phyloP scores from a whole-genome alignment of 345 rosid species.

The Noccaea caerulescens region DNA sequence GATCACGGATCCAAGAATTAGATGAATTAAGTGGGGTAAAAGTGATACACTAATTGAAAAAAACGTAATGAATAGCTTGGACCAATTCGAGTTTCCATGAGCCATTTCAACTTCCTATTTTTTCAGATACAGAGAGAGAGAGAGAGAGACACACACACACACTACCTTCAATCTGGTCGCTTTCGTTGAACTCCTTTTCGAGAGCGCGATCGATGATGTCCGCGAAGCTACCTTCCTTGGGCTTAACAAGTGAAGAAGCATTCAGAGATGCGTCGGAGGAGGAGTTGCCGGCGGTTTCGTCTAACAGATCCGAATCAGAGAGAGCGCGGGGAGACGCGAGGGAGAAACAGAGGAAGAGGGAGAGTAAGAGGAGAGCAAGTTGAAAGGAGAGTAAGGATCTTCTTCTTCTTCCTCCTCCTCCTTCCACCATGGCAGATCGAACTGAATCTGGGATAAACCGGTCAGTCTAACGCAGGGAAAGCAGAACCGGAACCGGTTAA shows the following conservation, averaged over 20 bases:
- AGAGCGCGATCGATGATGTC: conserved; percentile 90
- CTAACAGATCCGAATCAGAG: conserved; percentile 39
- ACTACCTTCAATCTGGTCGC: conserved; percentile 70
- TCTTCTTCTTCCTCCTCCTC: conserved; percentile 23
- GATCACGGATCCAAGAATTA: conserved; percentile 38
- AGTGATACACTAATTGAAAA: background rate
- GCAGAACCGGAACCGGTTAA: conserved; percentile 15
- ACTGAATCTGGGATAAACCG: conserved; percentile 40
- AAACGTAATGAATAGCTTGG: no score
- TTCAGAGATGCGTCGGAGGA: conserved; percentile 35
- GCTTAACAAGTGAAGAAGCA: conserved; percentile 41
- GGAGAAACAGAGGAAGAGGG: conserved; percentile 34
- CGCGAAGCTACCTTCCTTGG: conserved; percentile 74
- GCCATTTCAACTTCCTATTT: background rate
- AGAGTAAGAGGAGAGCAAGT: conserved; percentile 28
- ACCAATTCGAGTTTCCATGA: conserved; percentile 6
- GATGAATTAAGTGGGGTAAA: background rate
- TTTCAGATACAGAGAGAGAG: background rate
- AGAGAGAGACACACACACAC: background rate
- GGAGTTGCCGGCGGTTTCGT: conserved; percentile 32
- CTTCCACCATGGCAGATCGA: conserved; percentile 43
- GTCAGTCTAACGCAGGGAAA: background rate
- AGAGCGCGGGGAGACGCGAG: conserved; percentile 33
- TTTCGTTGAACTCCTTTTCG: conserved; percentile 82
- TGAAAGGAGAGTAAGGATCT: conserved; percentile 29